These are phyloP conservation scores for Saccharata proteae DNA, from an alignment of 2,329 filamentous ascomycete genomes.

Conservation along the genomic window DNA sequence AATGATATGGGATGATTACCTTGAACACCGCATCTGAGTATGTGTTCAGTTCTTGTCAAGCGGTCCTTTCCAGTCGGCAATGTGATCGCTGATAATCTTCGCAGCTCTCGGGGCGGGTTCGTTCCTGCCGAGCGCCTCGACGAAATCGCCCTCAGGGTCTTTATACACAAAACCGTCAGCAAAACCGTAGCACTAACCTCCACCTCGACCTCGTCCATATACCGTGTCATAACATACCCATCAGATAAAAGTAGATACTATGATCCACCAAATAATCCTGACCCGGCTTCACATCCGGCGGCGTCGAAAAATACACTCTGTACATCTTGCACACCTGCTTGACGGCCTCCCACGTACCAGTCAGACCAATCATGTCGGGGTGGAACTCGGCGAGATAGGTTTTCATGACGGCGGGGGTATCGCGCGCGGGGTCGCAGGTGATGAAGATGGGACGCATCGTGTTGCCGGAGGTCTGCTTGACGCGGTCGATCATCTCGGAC, in stretches of 20 bases:
- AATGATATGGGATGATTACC: no score
- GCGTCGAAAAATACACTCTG: slow-evolving; percentile 93
- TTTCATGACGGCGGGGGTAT: slow-evolving; percentile 74
- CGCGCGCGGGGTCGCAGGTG: slow-evolving; percentile 86
- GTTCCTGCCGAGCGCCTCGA: slow-evolving; percentile 90
- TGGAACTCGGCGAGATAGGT: slow-evolving; percentile 88
- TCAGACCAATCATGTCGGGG: slow-evolving; percentile 71
- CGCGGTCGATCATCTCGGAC: slow-evolving; percentile 79
- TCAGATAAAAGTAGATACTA: slow-evolving; percentile 98
- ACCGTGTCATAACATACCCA: slow-evolving; percentile 45
- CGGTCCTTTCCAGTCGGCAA: slow-evolving; percentile 60
- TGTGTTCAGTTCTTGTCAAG: slow-evolving; percentile 32
- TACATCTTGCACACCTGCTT: slow-evolving; percentile 93
- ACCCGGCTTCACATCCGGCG: slow-evolving; percentile 73
- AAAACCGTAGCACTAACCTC: background rate
- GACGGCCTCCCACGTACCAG: slow-evolving; percentile 85
- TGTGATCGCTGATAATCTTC: slow-evolving; percentile 72
- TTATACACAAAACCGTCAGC: slow-evolving; percentile 2
- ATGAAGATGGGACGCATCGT: slow-evolving; percentile 74
- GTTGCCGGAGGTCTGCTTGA: slow-evolving; percentile 35
- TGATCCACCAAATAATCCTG: slow-evolving; percentile 98
- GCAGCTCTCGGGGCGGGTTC: slow-evolving; percentile 82
- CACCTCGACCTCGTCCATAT: slow-evolving; percentile 1
- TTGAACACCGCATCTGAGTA: no score
- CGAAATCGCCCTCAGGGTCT: slow-evolving; percentile 95